Percentiles rank a stretch among this genome's conserved stretches.
These are phyloP conservation scores for Neohortaea acidophila DNA, from an alignment of 495 filamentous ascomycete genomes.

Conservation along the genomic window DNA sequence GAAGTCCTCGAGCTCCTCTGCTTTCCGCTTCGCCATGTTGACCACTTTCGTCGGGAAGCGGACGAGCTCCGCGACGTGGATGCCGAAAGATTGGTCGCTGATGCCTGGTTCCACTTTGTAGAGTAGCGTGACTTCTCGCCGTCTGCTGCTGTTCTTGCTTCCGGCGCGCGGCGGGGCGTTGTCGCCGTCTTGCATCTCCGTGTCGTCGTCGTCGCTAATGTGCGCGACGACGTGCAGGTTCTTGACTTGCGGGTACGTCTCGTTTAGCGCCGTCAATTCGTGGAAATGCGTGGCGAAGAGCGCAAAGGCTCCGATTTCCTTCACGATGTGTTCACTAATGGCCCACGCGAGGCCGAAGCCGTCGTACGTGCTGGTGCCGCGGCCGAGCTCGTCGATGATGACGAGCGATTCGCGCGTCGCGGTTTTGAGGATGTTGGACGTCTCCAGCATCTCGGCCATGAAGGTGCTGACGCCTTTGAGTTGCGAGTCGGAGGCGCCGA, in stretches of 20 bases:
- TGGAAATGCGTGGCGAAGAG: slow-evolving; percentile 98
- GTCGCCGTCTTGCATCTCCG: slow-evolving; percentile 20
- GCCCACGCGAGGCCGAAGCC: slow-evolving; percentile 97
- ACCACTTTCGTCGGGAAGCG: slow-evolving; percentile 97
- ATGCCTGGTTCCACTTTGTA: slow-evolving; percentile 93
- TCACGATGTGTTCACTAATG: slow-evolving; percentile 93
- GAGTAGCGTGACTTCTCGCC: slow-evolving; percentile 81
- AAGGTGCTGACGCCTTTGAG: slow-evolving; percentile 97
- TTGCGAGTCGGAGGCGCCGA: slow-evolving; percentile 88
- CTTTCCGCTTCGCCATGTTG: slow-evolving; percentile 95
- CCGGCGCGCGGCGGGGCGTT: too few relatives aligned
- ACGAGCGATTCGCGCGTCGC: slow-evolving; percentile 88
- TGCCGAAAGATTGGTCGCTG: slow-evolving; percentile 94
- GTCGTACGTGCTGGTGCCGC: slow-evolving; percentile 95
- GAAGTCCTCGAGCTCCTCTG: slow-evolving; percentile 95
- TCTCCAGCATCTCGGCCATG: slow-evolving; percentile 99
- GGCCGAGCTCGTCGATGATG: slow-evolving; percentile 97
- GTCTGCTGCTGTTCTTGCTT: slow-evolving; percentile 32
- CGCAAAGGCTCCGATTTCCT: slow-evolving; percentile 81
- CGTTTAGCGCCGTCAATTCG: slow-evolving; percentile 79
- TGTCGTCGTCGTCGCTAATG: slow-evolving; percentile 44
- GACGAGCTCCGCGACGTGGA: slow-evolving; percentile 94
- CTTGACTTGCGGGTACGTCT: slow-evolving; percentile 69
- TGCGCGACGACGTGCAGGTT: slow-evolving; percentile 95
- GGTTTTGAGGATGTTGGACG: slow-evolving; percentile 93